Base-by-base conservation (phyloP, 176 grass and related monocot species). In the Hsuehochloa calcarea region DNA sequence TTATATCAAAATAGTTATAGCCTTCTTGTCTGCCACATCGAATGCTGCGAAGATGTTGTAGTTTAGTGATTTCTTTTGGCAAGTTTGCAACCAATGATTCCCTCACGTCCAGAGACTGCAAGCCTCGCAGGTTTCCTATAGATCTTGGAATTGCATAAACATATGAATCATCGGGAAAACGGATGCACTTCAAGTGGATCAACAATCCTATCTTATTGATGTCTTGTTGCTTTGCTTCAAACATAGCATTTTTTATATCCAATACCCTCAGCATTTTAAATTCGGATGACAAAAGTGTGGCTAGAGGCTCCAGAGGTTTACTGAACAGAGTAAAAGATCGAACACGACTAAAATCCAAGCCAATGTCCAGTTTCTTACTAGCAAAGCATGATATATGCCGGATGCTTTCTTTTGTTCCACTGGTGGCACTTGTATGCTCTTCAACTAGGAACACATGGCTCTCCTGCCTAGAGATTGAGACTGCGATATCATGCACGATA, bases 191-290 rank as follows among this genome's bases (percentile, higher is more conserved):
- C 68, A 86, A 65, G 56, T 86, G 85, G 35, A 17, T 2, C 25
- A 86, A 13, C 14, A 13, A 38, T 2, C 41, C 54, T 22, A 86
- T 64, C 10, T 20, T 20, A 6, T 20, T 22, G 0, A 70, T 62
- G 8, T 80, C 66, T 14, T 41, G 22, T 63, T 79, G 41, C 1
- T 0, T 20, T 9, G 5, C 0, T 5, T 0, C 0, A 35, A 22
- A 72, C 14, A 0, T 0, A 40, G 10, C 41, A 72, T 50, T 5
- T 4, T 39, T 4, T 0, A 86, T 66, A 79, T 79, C 75, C 43
- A 86, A 19, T 3, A 72, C 55, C 41, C 84, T 79, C 14, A 86
- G 10, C 84, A 86, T 86, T 66, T 59, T 72, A 2, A 50, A 29
- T 62, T 71, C 3, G 1, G 41, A 6, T 40, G 17, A 72, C 72